These are phyloP conservation scores for Plasmopara halstedii DNA, from an alignment of 352 stramenopile species.

Conservation along the genomic window DNA sequence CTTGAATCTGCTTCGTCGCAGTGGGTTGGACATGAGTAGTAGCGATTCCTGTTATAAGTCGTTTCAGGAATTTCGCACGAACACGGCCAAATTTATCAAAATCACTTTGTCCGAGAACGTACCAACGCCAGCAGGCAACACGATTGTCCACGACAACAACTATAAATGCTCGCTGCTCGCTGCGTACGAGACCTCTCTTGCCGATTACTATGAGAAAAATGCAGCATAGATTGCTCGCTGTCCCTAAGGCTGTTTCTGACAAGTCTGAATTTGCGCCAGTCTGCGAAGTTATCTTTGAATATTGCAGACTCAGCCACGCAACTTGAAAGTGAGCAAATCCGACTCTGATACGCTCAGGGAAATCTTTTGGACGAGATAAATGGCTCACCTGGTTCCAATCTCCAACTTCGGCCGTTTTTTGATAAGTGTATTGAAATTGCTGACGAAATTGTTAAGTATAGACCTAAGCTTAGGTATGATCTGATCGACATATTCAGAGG, in stretches of 20 bases:
- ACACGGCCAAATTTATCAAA: not conserved
- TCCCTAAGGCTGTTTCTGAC: constrained; percentile 3
- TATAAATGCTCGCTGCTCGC: constrained; percentile 1
- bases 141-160: not conserved
- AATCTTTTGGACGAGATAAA: constrained; percentile 6
- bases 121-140: not conserved
- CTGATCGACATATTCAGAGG: not conserved
- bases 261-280: constrained; percentile 5
- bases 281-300: not conserved
- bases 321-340: constrained; percentile 3
- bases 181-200: constrained; percentile 8
- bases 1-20: not conserved
- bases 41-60: not conserved
- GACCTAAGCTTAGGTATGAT: not conserved
- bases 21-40: not conserved
- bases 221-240: constrained; percentile 1
- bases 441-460: not conserved
- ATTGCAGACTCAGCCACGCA: not conserved
- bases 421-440: constrained; percentile 1
- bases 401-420: not conserved
- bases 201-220: constrained; percentile 4
- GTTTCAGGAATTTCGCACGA: not conserved
- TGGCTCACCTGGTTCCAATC: not conserved
- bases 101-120: not conserved
- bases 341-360: not conserved